Percentiles rank a stretch among this genome's conserved stretches.
Evolutionary conservation across 192 early-diverging fungal genomes (phyloP).

Genomic region (Rhizophagus sp.): DNA sequence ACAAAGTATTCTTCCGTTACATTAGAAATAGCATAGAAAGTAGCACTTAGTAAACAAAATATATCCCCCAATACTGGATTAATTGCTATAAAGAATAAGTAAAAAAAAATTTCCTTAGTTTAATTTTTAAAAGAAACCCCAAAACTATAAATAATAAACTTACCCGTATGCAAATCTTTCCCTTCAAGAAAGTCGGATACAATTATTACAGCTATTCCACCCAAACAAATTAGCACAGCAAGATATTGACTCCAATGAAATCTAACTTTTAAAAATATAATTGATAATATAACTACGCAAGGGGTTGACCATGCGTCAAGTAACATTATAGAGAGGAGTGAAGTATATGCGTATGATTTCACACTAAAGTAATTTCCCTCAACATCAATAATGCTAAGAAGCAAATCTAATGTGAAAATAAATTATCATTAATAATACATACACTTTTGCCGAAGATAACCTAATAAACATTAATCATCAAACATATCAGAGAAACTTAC

Average conservation of each 20-base stretch:
- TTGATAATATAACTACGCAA: conserved; percentile 70
- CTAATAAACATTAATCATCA: no score
- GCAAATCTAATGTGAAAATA: conserved; percentile 41
- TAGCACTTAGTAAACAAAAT: conserved; percentile 72
- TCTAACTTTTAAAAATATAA: conserved; percentile 62
- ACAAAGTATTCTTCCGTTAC: conserved; percentile 72
- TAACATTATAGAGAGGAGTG: conserved; percentile 73
- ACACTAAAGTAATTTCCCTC: conserved; percentile 85
- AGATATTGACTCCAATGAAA: conserved; percentile 68
- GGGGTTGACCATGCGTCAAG: conserved; percentile 78
- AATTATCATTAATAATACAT: background rate
- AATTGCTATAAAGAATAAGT: conserved; percentile 26
- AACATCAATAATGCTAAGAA: conserved; percentile 71
- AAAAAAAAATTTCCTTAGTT: background rate
- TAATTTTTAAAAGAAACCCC: background rate
- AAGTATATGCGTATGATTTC: conserved; percentile 77
- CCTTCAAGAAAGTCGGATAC: conserved; percentile 65
- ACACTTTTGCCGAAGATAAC: background rate
- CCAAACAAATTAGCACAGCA: conserved; percentile 67
- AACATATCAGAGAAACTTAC: conserved; percentile 35
- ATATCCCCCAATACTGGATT: conserved; percentile 71
- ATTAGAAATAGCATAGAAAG: conserved; percentile 74
- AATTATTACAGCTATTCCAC: conserved; percentile 69
- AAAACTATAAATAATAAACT: background rate
- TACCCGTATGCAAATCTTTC: conserved; percentile 42